Percentiles rank a stretch among this genome's conserved stretches.
Conservation (phyloP, 768 basidiomycete genomes). For the Leccinum aurantiacum region DNA sequence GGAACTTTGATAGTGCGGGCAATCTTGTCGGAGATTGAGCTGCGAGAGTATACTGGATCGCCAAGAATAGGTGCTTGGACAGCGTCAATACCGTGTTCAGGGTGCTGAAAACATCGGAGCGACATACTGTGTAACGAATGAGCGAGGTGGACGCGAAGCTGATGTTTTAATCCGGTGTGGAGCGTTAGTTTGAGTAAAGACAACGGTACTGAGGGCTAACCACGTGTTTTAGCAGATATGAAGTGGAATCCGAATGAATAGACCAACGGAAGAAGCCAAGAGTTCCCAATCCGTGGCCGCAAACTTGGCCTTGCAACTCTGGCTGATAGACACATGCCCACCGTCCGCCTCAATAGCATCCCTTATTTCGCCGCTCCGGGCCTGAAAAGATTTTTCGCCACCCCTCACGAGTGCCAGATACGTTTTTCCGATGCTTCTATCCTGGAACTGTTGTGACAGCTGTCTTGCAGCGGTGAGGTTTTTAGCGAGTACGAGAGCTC, state of each 20-base stretch:
- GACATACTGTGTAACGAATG: conserved; percentile 46
- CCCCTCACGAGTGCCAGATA: conserved; percentile 67
- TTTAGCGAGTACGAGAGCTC: conserved; percentile 56
- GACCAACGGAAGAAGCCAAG: conserved; percentile 55
- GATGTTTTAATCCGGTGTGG: conserved; percentile 67
- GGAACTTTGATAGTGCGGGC: conserved; percentile 35
- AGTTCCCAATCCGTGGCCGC: conserved; percentile 53
- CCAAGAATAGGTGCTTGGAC: conserved; percentile 64
- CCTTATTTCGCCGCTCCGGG: conserved; percentile 43
- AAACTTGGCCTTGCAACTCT: conserved; percentile 35
- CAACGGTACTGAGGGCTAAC: conserved; percentile 44
- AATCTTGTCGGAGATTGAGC: conserved; percentile 32
- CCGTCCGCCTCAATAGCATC: conserved; percentile 39
- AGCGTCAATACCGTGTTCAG: conserved; percentile 12
- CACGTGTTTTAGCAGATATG: conserved; percentile 28
- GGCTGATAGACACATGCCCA: conserved; percentile 43
- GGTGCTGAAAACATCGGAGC: conserved; percentile 1
- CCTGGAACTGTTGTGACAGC: conserved; percentile 55
- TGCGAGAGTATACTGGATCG: conserved; percentile 51
- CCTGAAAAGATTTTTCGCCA: conserved; percentile 45
- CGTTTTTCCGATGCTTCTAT: conserved; percentile 49
- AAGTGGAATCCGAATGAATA: conserved; percentile 13
- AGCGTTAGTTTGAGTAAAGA: conserved; percentile 57
- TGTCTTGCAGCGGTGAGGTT: conserved; percentile 42
- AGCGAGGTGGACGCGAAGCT: conserved; percentile 66